Evolutionary conservation across 2,329 filamentous ascomycete genomes (phyloP), one percentile per base, ranked within the genome.

Genomic region (Diaporthe longicolla): DNA sequence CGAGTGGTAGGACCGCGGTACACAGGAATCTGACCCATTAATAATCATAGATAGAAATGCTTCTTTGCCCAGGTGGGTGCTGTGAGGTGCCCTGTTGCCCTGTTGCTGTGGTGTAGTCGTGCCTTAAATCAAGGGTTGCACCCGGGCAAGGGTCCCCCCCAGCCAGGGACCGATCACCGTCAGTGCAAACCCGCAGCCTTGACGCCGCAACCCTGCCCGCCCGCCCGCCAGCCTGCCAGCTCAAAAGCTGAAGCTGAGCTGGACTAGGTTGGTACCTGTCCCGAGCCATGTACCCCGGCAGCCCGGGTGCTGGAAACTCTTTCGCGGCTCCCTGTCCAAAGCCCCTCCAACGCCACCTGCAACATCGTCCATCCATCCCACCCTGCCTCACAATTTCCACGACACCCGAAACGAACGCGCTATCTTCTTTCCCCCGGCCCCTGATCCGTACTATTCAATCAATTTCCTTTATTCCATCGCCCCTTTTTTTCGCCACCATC

Each of bases 261-360:
- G 48, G n/a, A 19, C 43, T 13, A 15, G 10, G 35, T 66, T 19
- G 35, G 40, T 32, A 8, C 24, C 63, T 66, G 21, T 52, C 32
- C 45, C 29, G 63, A 66, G 63, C 63, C 7, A 32, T 32, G 29
- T 52, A 61, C 37, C 59, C 63, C 63, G 26, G 29, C 40, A 61
- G 24, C 59, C 63, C 63, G 26, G 48, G 45, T 21, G 45, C 32
- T 40, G 48, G 63, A 52, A 66, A 66, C 32, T 52, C 48, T 52
- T 68, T 68, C 48, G 32, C 63, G 19, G 43, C 32, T 35, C 48
- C 45, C 61, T n/a, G 61, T 24, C 26, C 26, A 13, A 13, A 66
- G 35, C 52, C 61, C 63, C 63, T 68, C 63, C 63, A 54, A 54
- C 63, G 45, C 63, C 63, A 66, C 63, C 63, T 66, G 63, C 63